Percentiles rank a stretch among this genome's conserved stretches.
These are phyloP conservation scores for Chytriomyces confervae DNA, from an alignment of 192 early-diverging fungal species.

Conservation along the genomic window DNA sequence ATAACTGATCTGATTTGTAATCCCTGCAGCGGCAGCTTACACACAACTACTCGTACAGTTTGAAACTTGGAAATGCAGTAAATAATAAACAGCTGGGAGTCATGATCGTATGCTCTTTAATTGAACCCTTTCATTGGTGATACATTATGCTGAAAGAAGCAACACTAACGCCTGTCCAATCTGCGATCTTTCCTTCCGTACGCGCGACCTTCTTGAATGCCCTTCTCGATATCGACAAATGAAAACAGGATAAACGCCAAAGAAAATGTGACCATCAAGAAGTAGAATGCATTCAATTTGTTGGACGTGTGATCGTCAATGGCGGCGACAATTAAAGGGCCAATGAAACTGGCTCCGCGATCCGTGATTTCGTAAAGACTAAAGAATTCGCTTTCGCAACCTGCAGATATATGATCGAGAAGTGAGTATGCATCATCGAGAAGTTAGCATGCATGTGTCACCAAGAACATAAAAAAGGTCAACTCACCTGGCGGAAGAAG, in stretches of 20 bases:
- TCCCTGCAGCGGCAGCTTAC: too few species aligned
- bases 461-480: constrained; percentile 64
- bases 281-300: constrained; percentile 61
- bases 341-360: constrained; percentile 68
- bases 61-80: too few species aligned
- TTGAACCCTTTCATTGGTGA: too few species aligned
- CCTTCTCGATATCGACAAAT: background rate
- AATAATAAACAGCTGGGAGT: too few species aligned
- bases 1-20: too few species aligned
- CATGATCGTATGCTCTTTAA: too few species aligned
- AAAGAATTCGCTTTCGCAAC: constrained; percentile 72
- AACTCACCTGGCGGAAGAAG: constrained; percentile 65
- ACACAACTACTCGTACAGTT: too few species aligned
- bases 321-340: constrained; percentile 70
- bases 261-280: constrained; percentile 40
- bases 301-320: constrained; percentile 60
- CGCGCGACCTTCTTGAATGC: constrained; percentile 4
- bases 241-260: constrained; percentile 5
- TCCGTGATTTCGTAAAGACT: constrained; percentile 66
- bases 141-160: too few species aligned
- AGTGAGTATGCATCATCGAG: too few species aligned
- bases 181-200: background rate
- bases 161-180: too few species aligned
- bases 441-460: too few species aligned
- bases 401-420: constrained; percentile 17